Percentiles rank a stretch among this genome's conserved stretches.
Evolutionary conservation across 345 rosid species (phyloP).

Genomic region (Gossypium herbaceum): DNA sequence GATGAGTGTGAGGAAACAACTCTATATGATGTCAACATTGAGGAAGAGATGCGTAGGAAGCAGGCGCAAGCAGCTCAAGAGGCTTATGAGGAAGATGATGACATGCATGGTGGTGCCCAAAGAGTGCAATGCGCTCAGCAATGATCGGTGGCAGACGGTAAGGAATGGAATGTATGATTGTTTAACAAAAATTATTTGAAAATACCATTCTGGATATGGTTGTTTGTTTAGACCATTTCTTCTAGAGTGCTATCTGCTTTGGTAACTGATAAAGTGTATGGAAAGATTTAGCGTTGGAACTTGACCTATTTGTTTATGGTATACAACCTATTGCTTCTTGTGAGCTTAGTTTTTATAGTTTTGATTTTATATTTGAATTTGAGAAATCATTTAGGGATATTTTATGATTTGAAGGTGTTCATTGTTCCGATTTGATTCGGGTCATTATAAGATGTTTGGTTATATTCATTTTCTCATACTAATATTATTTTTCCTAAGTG

Average conservation of each 20-base stretch:
- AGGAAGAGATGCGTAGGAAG: conserved; percentile 8
- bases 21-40: background rate
- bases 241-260: background rate
- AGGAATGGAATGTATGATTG: background rate
- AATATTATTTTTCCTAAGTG: no score
- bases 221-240: background rate
- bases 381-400: background rate
- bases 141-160: background rate
- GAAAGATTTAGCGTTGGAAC: background rate
- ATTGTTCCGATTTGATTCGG: background rate
- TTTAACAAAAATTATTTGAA: conserved; percentile 13
- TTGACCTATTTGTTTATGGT: background rate
- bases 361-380: background rate
- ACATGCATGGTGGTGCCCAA: background rate
- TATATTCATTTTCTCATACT: no score
- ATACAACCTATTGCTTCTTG: background rate
- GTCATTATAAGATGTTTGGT: no score
- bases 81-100: background rate
- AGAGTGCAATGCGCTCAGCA: conserved; percentile 4
- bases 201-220: conserved; percentile 17
- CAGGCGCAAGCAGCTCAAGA: conserved; percentile 6
- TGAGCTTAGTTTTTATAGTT: background rate
- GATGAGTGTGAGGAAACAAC: conserved; percentile 6
- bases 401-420: background rate
- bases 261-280: background rate